Evolutionary conservation across 2,329 filamentous ascomycete species (phyloP).

Genomic region (Fusarium sp.): DNA sequence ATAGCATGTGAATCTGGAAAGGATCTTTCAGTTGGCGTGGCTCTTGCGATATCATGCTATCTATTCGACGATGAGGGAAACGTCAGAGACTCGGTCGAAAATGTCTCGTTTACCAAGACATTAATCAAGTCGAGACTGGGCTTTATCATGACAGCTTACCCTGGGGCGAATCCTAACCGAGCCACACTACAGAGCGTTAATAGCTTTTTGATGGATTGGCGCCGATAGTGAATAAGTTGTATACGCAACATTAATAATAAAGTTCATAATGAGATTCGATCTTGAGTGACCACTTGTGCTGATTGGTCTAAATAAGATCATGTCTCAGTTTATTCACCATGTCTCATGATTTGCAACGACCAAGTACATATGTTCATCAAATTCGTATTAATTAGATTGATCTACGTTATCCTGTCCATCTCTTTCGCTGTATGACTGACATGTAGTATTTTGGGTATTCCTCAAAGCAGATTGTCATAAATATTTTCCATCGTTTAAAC

Average conservation of each 20-base stretch:
- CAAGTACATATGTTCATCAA: neutral
- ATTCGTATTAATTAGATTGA: slow-evolving; percentile 27
- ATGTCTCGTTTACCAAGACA: slow-evolving; percentile 71
- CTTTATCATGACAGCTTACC: slow-evolving; percentile 83
- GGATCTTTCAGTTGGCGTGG: slow-evolving; percentile 82
- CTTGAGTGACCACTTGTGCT: neutral
- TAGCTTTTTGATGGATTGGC: slow-evolving; percentile 80
- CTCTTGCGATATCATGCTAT: slow-evolving; percentile 80
- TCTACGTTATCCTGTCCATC: slow-evolving; percentile 12
- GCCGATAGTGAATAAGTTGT: slow-evolving; percentile 37
- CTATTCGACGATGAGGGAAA: slow-evolving; percentile 74
- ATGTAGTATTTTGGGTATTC: slow-evolving; percentile 32
- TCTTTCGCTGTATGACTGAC: slow-evolving; percentile 24
- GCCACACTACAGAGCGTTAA: slow-evolving; percentile 92
- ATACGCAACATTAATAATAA: neutral
- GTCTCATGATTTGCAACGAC: neutral
- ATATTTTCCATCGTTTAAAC: slow-evolving; percentile 37
- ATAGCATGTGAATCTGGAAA: slow-evolving; percentile 81
- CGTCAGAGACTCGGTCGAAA: slow-evolving; percentile 41
- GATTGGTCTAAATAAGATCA: neutral
- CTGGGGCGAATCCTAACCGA: slow-evolving; percentile 84
- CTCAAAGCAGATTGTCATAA: slow-evolving; percentile 33
- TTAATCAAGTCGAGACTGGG: slow-evolving; percentile 81
- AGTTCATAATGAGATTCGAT: neutral
- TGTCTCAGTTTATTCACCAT: neutral